phyloP scores from a whole-genome alignment of 2,329 filamentous ascomycete species.

The Alternaria sp. region DNA sequence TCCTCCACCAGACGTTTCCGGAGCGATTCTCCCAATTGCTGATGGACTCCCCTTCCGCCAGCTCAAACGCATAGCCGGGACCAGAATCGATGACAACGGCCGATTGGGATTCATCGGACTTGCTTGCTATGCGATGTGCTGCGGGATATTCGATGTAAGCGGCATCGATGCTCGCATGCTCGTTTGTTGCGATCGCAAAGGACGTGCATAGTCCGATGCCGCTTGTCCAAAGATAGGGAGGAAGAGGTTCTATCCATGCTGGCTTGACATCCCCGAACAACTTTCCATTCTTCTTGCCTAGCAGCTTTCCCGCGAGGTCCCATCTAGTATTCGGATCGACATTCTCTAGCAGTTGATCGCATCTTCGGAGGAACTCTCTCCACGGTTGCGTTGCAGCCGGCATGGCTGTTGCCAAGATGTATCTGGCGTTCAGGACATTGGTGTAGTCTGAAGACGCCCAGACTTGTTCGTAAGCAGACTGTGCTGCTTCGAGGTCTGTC shows the following conservation, averaged over 20 bases:
- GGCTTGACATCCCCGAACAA: too few relatives aligned
- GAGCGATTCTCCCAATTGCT: neutral
- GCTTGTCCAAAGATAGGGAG: neutral
- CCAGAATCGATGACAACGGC: neutral
- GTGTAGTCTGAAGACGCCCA: too few relatives aligned
- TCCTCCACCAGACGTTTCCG: neutral
- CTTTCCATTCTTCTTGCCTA: too few relatives aligned
- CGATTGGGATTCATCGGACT: neutral
- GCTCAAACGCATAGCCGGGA: neutral
- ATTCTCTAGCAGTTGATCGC: too few relatives aligned
- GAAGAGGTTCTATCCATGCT: neutral
- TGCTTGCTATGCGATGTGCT: neutral
- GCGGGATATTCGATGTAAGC: neutral
- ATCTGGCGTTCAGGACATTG: too few relatives aligned
- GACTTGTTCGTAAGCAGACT: too few relatives aligned
- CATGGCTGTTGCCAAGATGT: too few relatives aligned
- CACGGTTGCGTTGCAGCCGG: too few relatives aligned
- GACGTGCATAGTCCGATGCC: neutral
- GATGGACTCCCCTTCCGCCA: neutral
- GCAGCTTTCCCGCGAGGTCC: too few relatives aligned
- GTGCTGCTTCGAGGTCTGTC: too few relatives aligned
- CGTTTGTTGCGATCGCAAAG: neutral
- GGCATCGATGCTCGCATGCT: neutral
- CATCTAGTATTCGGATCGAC: too few relatives aligned
- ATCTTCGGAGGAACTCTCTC: too few relatives aligned